A percentile compares a stretch with the other conserved stretches of the same genome.
Evolutionary conservation across 2,329 filamentous ascomycete genomes (phyloP).

Genomic region (Grosmannia clavigera): DNA sequence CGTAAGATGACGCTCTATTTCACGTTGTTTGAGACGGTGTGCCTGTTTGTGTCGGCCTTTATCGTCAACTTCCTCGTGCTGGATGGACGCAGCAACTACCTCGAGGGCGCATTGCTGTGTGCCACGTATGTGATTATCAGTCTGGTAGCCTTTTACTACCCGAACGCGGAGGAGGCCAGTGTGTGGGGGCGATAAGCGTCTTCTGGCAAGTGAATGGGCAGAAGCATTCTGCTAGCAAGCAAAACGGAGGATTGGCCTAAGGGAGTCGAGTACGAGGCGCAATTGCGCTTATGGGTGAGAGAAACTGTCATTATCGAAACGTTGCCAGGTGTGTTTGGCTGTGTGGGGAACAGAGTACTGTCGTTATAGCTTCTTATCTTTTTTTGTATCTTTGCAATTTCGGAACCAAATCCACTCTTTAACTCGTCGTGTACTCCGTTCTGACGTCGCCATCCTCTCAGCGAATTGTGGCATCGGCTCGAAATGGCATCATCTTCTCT

Average conservation of each 20-base stretch:
- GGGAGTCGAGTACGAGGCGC: background rate
- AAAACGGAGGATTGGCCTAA: background rate
- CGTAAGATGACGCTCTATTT: slow-evolving; percentile 72
- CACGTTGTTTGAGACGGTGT: slow-evolving; percentile 79
- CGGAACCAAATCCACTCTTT: background rate
- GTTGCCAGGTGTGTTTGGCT: background rate
- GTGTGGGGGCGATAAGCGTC: background rate
- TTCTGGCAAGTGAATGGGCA: background rate
- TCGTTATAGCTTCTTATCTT: background rate
- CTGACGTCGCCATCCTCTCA: background rate
- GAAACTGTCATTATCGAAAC: background rate
- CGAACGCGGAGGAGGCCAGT: slow-evolving; percentile 35
- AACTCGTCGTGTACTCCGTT: background rate
- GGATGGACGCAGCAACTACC: slow-evolving; percentile 76
- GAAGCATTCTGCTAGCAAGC: background rate
- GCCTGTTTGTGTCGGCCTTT: slow-evolving; percentile 70
- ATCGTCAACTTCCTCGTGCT: slow-evolving; percentile 82
- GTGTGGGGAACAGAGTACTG: background rate
- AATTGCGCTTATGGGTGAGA: background rate
- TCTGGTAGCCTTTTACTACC: slow-evolving; percentile 56
- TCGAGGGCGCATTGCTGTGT: slow-evolving; percentile 62
- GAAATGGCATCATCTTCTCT: background rate
- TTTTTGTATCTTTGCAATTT: background rate
- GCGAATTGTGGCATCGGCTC: background rate
- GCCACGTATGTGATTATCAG: slow-evolving; percentile 57